Evolutionary conservation across 2,329 filamentous ascomycete species (phyloP).

Genomic region (Penicillium verrucosum): DNA sequence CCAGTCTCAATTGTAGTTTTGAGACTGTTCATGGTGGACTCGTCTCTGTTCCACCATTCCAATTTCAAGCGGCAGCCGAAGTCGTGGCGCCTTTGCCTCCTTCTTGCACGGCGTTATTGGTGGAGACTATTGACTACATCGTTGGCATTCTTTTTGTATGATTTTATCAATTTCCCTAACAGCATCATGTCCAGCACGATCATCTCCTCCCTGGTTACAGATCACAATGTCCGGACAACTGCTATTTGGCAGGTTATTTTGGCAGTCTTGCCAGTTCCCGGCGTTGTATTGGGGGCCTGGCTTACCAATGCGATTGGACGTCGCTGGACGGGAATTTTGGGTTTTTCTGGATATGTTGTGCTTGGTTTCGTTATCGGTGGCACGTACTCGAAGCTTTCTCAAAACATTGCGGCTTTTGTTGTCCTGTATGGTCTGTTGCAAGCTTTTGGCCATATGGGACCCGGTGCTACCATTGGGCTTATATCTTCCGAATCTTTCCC

Average conservation of each 20-base stretch:
- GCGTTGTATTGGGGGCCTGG: constrained; percentile 34
- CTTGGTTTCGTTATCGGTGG: constrained; percentile 35
- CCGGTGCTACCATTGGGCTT: constrained; percentile 34
- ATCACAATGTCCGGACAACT: constrained; percentile 32
- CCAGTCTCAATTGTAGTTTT: constrained; percentile 33
- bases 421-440: constrained; percentile 36
- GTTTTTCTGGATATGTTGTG: constrained; percentile 29
- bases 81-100: constrained; percentile 23
- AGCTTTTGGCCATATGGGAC: constrained; percentile 35
- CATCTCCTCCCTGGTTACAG: constrained; percentile 32
- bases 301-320: constrained; percentile 34
- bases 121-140: constrained; percentile 31
- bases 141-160: constrained; percentile 36
- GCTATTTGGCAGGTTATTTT: constrained; percentile 38
- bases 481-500: constrained; percentile 35
- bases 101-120: constrained; percentile 30
- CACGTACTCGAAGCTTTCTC: constrained; percentile 24
- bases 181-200: constrained; percentile 38
- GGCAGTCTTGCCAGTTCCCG: constrained; percentile 33
- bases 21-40: constrained; percentile 37
- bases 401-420: constrained; percentile 33
- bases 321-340: constrained; percentile 29
- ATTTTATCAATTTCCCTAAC: constrained; percentile 40
- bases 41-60: constrained; percentile 30
- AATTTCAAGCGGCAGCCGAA: constrained; percentile 31